These are phyloP conservation scores for Sporothrix brasiliensis DNA, from an alignment of 2,329 filamentous ascomycete genomes.

Conservation along the genomic window DNA sequence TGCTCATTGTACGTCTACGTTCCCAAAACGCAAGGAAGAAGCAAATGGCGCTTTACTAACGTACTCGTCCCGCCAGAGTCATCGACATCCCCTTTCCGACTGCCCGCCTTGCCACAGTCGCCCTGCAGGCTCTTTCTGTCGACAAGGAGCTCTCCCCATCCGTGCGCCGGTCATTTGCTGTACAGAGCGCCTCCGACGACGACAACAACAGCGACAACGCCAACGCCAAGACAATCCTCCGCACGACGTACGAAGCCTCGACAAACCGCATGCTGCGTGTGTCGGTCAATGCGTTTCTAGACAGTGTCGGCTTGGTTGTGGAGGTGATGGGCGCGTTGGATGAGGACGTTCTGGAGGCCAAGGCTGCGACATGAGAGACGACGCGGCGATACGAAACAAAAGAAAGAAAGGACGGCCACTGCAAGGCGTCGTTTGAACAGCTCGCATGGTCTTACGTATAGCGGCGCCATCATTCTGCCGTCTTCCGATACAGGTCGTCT, in stretches of 20 bases:
- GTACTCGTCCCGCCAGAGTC: slow-evolving; percentile 48
- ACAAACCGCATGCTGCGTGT: slow-evolving; percentile 97
- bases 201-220: not conserved
- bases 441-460: no score
- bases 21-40: not conserved
- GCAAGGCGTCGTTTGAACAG: no score
- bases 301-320: slow-evolving; percentile 79
- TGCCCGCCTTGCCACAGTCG: slow-evolving; percentile 73
- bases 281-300: slow-evolving; percentile 94
- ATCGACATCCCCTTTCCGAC: slow-evolving; percentile 82
- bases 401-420: not conserved
- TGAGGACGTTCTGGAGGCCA: slow-evolving; percentile 68
- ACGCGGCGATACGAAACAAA: not conserved
- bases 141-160: slow-evolving; percentile 87
- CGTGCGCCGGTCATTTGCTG: slow-evolving; percentile 70
- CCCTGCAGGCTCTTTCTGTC: slow-evolving; percentile 75
- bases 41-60: not conserved
- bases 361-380: slow-evolving; percentile 20
- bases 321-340: slow-evolving; percentile 92
- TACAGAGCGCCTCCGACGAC: slow-evolving; percentile 38
- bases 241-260: slow-evolving; percentile 78
- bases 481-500: no score
- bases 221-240: slow-evolving; percentile 56
- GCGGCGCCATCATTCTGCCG: no score
- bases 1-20: slow-evolving; percentile 61